Conservation (phyloP, 257 asterid genomes). For the Solanum rostratum region DNA sequence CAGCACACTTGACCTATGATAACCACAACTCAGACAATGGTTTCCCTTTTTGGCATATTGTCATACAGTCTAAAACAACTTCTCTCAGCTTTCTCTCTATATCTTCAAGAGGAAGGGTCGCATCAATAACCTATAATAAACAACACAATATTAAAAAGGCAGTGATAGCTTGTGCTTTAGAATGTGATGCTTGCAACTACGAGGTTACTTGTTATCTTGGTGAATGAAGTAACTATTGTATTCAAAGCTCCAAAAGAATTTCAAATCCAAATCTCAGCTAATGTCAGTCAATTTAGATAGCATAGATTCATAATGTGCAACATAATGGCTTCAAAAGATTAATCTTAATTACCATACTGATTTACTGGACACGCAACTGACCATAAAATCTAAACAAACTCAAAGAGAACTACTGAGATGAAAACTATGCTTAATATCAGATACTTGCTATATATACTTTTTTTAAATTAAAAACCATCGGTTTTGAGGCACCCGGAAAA, state of each 20-base stretch:
- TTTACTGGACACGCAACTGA: background rate
- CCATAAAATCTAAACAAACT: background rate
- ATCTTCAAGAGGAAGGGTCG: conserved; percentile 56
- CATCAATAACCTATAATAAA: conserved; percentile 44
- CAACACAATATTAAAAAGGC: background rate
- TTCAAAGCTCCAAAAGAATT: background rate
- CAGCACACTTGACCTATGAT: background rate
- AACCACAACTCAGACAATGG: conserved; percentile 49
- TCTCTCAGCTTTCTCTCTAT: conserved; percentile 43
- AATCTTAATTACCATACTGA: background rate
- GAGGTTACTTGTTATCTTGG: background rate
- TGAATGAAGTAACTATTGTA: background rate
- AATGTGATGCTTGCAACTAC: background rate
- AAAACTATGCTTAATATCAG: background rate
- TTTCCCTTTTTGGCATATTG: conserved; percentile 50
- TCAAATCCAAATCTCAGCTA: background rate
- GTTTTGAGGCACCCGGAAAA: background rate
- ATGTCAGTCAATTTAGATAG: background rate
- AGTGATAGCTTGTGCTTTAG: background rate
- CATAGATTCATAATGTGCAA: background rate
- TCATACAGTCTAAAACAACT: conserved; percentile 34
- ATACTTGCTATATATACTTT: background rate
- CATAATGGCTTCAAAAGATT: background rate
- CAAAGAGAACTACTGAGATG: background rate
- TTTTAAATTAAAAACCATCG: background rate